A percentile compares a stretch with the other conserved stretches of the same genome.
Evolutionary conservation across 2,329 filamentous ascomycete genomes (phyloP).

Genomic region (Microdochium bolleyi): DNA sequence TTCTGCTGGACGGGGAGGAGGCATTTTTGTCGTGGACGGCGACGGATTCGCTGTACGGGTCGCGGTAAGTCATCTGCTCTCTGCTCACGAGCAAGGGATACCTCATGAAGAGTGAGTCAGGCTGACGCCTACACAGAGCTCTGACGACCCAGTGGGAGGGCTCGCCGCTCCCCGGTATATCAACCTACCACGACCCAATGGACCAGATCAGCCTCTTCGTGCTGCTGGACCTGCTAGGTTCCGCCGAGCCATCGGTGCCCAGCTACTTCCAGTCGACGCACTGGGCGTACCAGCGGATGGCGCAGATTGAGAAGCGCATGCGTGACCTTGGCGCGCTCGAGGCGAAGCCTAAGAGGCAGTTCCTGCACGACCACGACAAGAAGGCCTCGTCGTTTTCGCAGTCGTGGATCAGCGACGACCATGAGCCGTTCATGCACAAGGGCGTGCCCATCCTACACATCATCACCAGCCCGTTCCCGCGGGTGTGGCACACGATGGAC

Average conservation of each 20-base stretch:
- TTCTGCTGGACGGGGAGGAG: slow-evolving; percentile 78
- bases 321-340: slow-evolving; percentile 47
- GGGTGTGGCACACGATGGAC: slow-evolving; percentile 62
- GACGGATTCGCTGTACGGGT: slow-evolving; percentile 69
- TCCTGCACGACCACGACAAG: slow-evolving; percentile 49
- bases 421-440: slow-evolving; percentile 66
- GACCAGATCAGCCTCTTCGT: slow-evolving; percentile 69
- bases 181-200: slow-evolving; percentile 61
- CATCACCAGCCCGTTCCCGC: slow-evolving; percentile 64
- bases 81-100: not conserved
- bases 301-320: slow-evolving; percentile 56
- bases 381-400: slow-evolving; percentile 21
- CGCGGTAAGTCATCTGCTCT: slow-evolving; percentile 39
- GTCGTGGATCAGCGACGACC: slow-evolving; percentile 58
- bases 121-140: slow-evolving; percentile 29
- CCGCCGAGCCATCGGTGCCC: slow-evolving; percentile 50
- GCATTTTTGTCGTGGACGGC: slow-evolving; percentile 67
- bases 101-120: slow-evolving; percentile 1
- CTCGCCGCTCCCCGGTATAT: slow-evolving; percentile 56
- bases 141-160: slow-evolving; percentile 67
- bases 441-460: slow-evolving; percentile 72
- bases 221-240: slow-evolving; percentile 66
- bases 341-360: slow-evolving; percentile 27
- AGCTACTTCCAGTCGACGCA: slow-evolving; percentile 74
- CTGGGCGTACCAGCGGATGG: slow-evolving; percentile 69